A percentile compares a stretch with the other conserved stretches of the same genome.
Evolutionary conservation across 139 green algal species (phyloP).

Genomic region (Coccomyxa sp.): DNA sequence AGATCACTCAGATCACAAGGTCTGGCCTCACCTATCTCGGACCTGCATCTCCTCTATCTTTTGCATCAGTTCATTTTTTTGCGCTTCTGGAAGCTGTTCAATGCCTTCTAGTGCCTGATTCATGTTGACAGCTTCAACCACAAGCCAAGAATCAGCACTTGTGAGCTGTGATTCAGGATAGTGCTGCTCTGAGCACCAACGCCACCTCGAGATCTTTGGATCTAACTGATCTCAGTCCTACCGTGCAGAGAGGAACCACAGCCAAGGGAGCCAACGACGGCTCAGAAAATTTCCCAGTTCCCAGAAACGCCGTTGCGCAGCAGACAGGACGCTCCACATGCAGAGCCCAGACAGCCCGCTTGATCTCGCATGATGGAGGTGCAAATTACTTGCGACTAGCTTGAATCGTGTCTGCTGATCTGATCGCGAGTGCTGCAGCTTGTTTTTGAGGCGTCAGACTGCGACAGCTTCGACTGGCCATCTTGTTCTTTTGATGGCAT

Average conservation of each 20-base stretch:
- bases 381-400: no score
- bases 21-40: slow-evolving; percentile 67
- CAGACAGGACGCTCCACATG: no score
- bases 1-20: background rate
- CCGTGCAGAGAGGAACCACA: background rate
- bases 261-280: background rate
- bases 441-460: no score
- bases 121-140: slow-evolving; percentile 2
- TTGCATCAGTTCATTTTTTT: slow-evolving; percentile 52
- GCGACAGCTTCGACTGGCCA: no score
- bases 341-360: no score
- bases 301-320: no score
- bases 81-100: slow-evolving; percentile 45
- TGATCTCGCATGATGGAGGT: no score
- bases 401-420: no score
- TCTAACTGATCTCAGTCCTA: background rate
- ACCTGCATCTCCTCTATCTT: slow-evolving; percentile 84
- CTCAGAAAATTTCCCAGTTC: no score
- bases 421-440: no score
- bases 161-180: background rate
- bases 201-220: background rate
- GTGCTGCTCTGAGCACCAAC: background rate
- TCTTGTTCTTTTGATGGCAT: no score
- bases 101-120: slow-evolving; percentile 23
- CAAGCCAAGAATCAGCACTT: no score